Conservation (phyloP, 805 yeast species). For the Teunomyces cretensis region DNA sequence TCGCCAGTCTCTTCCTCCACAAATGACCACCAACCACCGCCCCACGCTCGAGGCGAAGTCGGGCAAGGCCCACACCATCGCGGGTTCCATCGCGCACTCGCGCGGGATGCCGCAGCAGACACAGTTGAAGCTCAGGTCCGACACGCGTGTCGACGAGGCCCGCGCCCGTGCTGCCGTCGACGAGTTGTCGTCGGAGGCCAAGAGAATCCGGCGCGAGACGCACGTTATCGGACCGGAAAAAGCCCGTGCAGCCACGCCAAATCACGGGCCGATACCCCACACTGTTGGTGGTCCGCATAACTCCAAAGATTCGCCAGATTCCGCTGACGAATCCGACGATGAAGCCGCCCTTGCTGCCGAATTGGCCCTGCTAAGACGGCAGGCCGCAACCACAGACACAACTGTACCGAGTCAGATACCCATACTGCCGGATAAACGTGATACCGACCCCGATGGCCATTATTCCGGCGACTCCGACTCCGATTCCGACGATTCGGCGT, state of each 20-base stretch:
- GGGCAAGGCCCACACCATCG: constrained; percentile 31
- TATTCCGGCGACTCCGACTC: constrained; percentile 5
- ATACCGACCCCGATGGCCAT: no score
- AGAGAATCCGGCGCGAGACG: no score
- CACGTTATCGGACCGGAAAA: no score
- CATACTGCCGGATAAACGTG: no score
- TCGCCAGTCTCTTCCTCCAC: background rate
- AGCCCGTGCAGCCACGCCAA: no score
- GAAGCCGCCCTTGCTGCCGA: constrained; percentile 1
- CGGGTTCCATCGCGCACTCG: constrained; percentile 36
- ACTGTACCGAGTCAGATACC: no score
- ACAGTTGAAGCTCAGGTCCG: constrained; percentile 30
- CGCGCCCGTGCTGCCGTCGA: constrained; percentile 19
- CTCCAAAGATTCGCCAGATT: no score
- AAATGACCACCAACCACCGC: constrained; percentile 44
- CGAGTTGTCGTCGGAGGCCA: constrained; percentile 15
- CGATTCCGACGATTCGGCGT: constrained; percentile 10
- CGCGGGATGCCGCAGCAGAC: constrained; percentile 33
- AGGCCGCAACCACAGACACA: no score
- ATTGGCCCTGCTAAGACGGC: no score
- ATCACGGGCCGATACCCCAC: no score
- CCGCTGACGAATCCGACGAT: constrained; percentile 2
- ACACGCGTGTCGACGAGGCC: constrained; percentile 17
- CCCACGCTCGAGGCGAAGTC: constrained; percentile 43
- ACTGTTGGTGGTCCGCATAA: no score